Percentiles rank a stretch among this genome's conserved stretches.
Evolutionary conservation across 139 green algal genomes (phyloP).

Genomic region (Picochlorum sp.): DNA sequence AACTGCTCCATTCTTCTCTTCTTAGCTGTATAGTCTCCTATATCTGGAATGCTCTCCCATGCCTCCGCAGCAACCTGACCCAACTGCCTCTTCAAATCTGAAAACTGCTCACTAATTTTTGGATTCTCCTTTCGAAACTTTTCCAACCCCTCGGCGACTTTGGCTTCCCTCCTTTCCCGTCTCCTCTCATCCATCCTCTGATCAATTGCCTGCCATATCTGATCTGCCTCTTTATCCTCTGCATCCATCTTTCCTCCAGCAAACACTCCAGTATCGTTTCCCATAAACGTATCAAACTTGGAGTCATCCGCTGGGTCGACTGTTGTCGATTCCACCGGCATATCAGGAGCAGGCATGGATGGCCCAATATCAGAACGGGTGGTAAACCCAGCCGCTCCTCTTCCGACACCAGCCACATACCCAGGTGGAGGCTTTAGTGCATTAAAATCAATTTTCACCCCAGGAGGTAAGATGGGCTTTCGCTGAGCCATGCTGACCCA

Average conservation of each 20-base stretch:
- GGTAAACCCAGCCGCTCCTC: conserved; percentile 94
- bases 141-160: conserved; percentile 87
- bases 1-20: conserved; percentile 67
- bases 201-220: conserved; percentile 91
- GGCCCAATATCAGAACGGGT: conserved; percentile 94
- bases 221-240: conserved; percentile 92
- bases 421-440: conserved; percentile 56
- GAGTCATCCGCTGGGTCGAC: conserved; percentile 56
- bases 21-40: conserved; percentile 96
- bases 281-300: conserved; percentile 97
- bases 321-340: conserved; percentile 22
- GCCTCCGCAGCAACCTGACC: conserved; percentile 52
- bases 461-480: conserved; percentile 1
- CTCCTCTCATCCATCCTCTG: conserved; percentile 83
- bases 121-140: conserved; percentile 88
- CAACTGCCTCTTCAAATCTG: conserved; percentile 92
- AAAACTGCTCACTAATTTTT: conserved; percentile 98
- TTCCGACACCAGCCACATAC: conserved; percentile 91
- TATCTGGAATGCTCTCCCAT: conserved; percentile 94
- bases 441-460: conserved; percentile 69
- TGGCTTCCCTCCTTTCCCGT: conserved; percentile 69
- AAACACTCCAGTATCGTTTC: conserved; percentile 86
- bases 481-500: not conserved
- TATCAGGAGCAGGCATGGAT: conserved; percentile 29
- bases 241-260: conserved; percentile 42